Conservation (phyloP, 2,329 filamentous ascomycete species). For the Xylaria sp. region DNA sequence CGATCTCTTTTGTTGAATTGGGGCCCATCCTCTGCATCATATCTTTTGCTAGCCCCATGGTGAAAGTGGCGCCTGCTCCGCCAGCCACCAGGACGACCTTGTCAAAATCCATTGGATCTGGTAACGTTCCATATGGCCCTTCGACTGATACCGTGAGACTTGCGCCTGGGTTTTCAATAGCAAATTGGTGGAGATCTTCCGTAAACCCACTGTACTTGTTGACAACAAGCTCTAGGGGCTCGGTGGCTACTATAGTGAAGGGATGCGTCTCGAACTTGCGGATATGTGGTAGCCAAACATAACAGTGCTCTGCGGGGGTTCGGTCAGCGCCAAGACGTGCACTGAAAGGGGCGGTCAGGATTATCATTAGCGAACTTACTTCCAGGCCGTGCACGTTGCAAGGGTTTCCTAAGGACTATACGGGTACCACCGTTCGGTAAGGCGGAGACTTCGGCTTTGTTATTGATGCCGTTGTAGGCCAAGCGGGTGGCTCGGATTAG, state of each 20-base stretch:
- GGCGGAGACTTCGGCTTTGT: conserved; percentile 48
- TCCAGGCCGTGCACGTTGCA: conserved; percentile 53
- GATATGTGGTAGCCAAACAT: conserved; percentile 66
- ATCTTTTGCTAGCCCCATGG: conserved; percentile 55
- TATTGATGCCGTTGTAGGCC: conserved; percentile 46
- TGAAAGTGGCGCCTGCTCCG: conserved; percentile 66
- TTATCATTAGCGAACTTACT: conserved; percentile 33
- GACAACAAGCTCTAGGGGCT: conserved; percentile 64
- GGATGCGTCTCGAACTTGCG: conserved; percentile 65
- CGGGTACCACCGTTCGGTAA: conserved; percentile 52
- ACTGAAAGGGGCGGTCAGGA: neutral
- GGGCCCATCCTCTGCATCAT: conserved; percentile 50
- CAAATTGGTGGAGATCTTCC: conserved; percentile 57
- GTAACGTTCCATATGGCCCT: conserved; percentile 63
- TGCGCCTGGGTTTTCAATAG: conserved; percentile 54
- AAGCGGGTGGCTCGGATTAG: conserved; percentile 47
- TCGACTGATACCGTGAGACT: conserved; percentile 59
- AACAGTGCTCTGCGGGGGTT: conserved; percentile 55
- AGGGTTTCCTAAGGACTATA: conserved; percentile 54
- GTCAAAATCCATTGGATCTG: conserved; percentile 57
- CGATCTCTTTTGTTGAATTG: conserved; percentile 46
- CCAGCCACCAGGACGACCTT: conserved; percentile 65
- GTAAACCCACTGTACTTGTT: conserved; percentile 66
- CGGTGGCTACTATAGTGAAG: conserved; percentile 62
- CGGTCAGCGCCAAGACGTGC: neutral